These are phyloP conservation scores for Leishmania gerbilli DNA, from an alignment of 208 protist species.

Conservation along the genomic window DNA sequence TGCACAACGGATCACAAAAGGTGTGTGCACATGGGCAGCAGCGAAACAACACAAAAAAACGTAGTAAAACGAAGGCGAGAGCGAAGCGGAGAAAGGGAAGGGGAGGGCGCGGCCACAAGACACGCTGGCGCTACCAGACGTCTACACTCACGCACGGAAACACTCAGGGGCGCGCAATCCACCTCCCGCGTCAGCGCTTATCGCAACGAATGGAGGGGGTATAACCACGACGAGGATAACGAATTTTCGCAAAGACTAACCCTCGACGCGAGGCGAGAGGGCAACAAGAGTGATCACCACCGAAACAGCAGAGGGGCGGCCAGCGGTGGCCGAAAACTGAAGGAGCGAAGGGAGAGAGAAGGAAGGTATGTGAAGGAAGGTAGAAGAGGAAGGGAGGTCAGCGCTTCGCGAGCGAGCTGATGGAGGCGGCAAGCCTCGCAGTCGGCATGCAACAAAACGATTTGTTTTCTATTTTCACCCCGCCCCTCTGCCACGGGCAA, in stretches of 20 bases:
- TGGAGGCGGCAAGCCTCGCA: not conserved
- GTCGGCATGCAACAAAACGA: not conserved
- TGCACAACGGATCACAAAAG: not conserved
- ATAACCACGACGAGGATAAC: not conserved
- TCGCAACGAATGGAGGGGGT: not conserved
- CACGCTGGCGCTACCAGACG: not conserved
- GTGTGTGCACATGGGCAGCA: not conserved
- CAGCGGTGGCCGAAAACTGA: not conserved
- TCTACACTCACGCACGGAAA: not conserved
- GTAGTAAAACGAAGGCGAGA: not conserved
- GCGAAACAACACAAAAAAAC: not conserved
- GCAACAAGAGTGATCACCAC: too few species aligned
- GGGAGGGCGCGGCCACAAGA: not conserved
- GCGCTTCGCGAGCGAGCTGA: not conserved
- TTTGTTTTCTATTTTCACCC: not conserved
- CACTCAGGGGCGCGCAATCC: not conserved
- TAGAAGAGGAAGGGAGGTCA: not conserved
- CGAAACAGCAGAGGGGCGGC: not conserved
- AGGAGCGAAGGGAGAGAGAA: not conserved
- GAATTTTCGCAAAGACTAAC: not conserved
- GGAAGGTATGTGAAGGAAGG: not conserved
- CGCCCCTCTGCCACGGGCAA: not conserved
- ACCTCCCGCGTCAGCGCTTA: not conserved
- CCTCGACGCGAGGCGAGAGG: too few species aligned
- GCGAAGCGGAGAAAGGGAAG: not conserved